Evolutionary conservation across 768 basidiomycete species (phyloP).

Genomic region (Agrocybe pediades): DNA sequence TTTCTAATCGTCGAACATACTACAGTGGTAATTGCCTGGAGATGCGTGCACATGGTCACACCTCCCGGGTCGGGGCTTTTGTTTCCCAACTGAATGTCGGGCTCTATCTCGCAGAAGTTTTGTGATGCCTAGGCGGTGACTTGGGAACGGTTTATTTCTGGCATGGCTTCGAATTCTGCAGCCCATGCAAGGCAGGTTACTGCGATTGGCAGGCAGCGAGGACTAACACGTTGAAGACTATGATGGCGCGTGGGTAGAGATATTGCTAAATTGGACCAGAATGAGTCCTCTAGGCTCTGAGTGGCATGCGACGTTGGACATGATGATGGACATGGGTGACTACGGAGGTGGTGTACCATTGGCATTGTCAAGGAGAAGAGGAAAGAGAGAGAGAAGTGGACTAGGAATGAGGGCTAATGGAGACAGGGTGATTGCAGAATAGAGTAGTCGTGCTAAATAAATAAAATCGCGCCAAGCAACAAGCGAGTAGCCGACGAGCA

Average conservation of each 20-base stretch:
- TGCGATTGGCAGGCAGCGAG: too few species aligned
- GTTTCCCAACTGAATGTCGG: neutral
- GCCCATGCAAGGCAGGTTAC: too few species aligned
- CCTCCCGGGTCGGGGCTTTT: neutral
- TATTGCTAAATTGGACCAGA: too few species aligned
- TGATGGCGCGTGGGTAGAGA: too few species aligned
- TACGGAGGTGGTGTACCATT: neutral
- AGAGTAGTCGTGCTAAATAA: neutral
- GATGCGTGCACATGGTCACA: neutral
- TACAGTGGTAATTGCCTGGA: neutral
- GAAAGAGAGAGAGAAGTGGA: neutral
- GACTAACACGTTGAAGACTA: neutral
- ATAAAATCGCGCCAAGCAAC: neutral
- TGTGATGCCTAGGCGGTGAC: too few species aligned
- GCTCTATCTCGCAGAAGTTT: neutral
- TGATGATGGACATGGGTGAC: neutral
- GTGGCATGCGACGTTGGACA: neutral
- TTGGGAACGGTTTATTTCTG: too few species aligned
- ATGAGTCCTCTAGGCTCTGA: too few species aligned
- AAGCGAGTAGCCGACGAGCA: neutral
- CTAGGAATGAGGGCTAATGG: neutral
- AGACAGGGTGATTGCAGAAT: neutral
- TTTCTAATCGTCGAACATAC: neutral
- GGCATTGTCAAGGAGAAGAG: neutral
- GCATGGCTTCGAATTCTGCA: too few species aligned